Percentiles rank a stretch among this genome's conserved stretches.
phyloP scores from a whole-genome alignment of 331 rosid genomes.

The Prunus yedoensis region DNA sequence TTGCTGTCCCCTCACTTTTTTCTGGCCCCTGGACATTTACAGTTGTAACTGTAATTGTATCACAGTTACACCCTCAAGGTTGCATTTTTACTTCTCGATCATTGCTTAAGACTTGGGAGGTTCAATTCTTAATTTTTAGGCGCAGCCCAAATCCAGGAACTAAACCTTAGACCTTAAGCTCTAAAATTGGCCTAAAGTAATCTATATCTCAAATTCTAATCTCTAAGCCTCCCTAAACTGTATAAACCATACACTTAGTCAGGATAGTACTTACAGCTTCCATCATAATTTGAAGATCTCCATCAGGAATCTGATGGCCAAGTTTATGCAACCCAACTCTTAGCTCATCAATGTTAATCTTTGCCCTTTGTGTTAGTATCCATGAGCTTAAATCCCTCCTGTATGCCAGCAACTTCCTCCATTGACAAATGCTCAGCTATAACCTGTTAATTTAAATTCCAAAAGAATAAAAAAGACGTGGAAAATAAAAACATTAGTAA shows the following conservation, averaged over 20 bases:
- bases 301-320: slow-evolving; percentile 80
- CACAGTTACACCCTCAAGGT: no score
- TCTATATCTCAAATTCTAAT: no score
- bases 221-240: background rate
- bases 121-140: no score
- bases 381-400: slow-evolving; percentile 78
- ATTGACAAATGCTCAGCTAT: slow-evolving; percentile 88
- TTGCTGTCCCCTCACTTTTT: no score
- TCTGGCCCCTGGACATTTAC: no score
- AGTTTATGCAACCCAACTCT: slow-evolving; percentile 75
- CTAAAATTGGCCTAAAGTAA: no score
- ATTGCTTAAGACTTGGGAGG: no score
- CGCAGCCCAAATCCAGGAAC: no score
- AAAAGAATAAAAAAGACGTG: background rate
- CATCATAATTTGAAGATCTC: slow-evolving; percentile 80
- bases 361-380: slow-evolving; percentile 73
- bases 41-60: no score
- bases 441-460: slow-evolving; percentile 55
- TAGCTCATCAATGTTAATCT: slow-evolving; percentile 76
- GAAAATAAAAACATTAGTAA: background rate
- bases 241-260: background rate
- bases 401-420: slow-evolving; percentile 86
- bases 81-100: no score
- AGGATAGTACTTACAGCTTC: slow-evolving; percentile 80
- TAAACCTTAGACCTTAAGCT: background rate